Evolutionary conservation across 441 rosid genomes (phyloP).

Genomic region (Euphorbia corollata): DNA sequence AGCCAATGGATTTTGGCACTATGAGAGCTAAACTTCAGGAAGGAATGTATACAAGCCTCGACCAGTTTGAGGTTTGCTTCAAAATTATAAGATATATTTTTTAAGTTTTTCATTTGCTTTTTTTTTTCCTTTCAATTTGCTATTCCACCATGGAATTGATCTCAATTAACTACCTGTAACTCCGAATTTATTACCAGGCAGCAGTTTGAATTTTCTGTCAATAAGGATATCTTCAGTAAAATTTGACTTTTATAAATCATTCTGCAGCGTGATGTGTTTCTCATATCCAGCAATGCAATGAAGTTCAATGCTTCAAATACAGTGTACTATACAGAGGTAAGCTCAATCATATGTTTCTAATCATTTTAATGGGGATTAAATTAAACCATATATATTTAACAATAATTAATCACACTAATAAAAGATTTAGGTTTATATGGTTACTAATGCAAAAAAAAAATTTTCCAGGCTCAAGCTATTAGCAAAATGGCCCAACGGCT

Average conservation of each 20-base stretch:
- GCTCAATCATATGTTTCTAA: neutral
- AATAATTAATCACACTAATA: neutral
- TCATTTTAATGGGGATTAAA: neutral
- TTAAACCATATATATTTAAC: neutral
- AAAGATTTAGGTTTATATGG: neutral
- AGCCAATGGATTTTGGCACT: constrained; percentile 53
- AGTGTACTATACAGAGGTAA: constrained; percentile 38
- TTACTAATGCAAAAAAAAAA: neutral
- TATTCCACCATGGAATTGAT: neutral
- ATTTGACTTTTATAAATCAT: constrained; percentile 9
- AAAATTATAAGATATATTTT: neutral
- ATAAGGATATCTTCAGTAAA: neutral
- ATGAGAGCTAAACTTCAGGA: constrained; percentile 39
- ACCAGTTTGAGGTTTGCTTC: constrained; percentile 44
- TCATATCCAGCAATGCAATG: constrained; percentile 46
- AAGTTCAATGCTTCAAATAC: constrained; percentile 38
- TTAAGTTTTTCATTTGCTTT: neutral
- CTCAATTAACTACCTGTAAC: neutral
- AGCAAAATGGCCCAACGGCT: constrained; percentile 31
- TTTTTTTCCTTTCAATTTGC: neutral
- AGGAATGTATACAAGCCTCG: constrained; percentile 35
- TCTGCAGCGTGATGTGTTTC: constrained; percentile 43
- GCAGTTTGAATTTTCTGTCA: constrained; percentile 5
- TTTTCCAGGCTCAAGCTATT: constrained; percentile 39
- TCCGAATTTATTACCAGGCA: neutral